A percentile compares a stretch with the other conserved stretches of the same genome.
phyloP scores from a whole-genome alignment of 805 yeast genomes.

The Kazachstania kunashirensis region DNA sequence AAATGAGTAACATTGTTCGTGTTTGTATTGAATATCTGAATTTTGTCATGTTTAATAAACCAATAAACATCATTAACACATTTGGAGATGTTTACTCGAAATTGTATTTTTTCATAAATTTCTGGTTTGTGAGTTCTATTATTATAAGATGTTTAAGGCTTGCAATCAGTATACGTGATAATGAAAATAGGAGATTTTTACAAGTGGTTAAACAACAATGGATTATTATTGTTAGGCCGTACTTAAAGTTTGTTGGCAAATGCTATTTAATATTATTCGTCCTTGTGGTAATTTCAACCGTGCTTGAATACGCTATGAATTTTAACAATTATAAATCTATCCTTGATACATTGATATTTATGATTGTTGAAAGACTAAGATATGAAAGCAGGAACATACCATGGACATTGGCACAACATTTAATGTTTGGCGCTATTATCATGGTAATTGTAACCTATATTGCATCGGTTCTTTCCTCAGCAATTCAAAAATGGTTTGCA shows the following conservation, averaged over 20 bases:
- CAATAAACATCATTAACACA: neutral
- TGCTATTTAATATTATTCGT: neutral
- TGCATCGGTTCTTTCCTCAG: constrained; percentile 2
- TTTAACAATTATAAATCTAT: constrained; percentile 4
- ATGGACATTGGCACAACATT: constrained; percentile 18
- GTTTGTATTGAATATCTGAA: neutral
- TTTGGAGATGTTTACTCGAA: neutral
- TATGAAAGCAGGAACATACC: constrained; percentile 2
- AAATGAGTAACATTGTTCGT: neutral
- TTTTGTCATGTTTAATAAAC: neutral
- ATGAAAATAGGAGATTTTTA: neutral
- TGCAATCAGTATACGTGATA: neutral
- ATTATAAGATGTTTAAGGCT: neutral
- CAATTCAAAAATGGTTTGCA: constrained; percentile 18
- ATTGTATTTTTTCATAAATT: neutral
- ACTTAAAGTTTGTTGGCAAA: neutral
- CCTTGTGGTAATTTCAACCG: neutral
- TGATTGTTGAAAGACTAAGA: constrained; percentile 1
- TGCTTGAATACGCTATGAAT: neutral
- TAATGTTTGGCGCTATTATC: constrained; percentile 7
- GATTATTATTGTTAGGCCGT: constrained; percentile 1
- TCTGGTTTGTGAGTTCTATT: neutral
- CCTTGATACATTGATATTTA: constrained; percentile 9
- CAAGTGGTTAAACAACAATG: constrained; percentile 1
- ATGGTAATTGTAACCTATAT: constrained; percentile 6